A percentile compares a stretch with the other conserved stretches of the same genome.
Evolutionary conservation across 352 stramenopile genomes (phyloP).

Genomic region (Phytophthora pini): DNA sequence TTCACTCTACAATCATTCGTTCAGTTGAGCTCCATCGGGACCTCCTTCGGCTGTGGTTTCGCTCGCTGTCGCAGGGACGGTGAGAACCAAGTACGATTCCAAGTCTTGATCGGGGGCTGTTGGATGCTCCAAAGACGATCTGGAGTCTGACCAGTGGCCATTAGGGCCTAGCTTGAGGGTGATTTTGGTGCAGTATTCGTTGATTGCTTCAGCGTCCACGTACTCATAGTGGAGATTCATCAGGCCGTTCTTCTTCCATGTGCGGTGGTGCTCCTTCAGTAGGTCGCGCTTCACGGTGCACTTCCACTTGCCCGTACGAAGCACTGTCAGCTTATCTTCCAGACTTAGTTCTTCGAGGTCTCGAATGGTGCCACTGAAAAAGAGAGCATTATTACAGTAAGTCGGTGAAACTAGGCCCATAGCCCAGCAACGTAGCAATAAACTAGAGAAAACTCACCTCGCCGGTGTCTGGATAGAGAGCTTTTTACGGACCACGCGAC

Average conservation of each 20-base stretch:
- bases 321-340: constrained; percentile 45
- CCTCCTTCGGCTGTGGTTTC: not conserved
- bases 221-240: constrained; percentile 52
- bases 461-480: constrained; percentile 44
- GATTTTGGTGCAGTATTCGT: constrained; percentile 56
- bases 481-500: constrained; percentile 58
- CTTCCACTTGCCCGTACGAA: constrained; percentile 57
- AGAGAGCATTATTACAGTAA: not conserved
- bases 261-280: constrained; percentile 59
- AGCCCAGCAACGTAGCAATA: not conserved
- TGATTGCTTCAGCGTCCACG: constrained; percentile 48
- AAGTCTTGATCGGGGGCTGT: constrained; percentile 19
- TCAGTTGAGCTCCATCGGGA: not conserved
- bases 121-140: constrained; percentile 48
- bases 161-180: constrained; percentile 50
- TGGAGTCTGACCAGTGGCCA: constrained; percentile 60
- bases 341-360: constrained; percentile 56
- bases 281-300: constrained; percentile 62
- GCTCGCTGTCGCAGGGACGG: constrained; percentile 4
- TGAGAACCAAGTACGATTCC: constrained; percentile 12
- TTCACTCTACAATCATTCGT: not conserved
- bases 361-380: constrained; percentile 50
- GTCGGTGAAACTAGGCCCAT: not conserved
- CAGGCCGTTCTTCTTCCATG: constrained; percentile 64
- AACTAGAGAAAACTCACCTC: constrained; percentile 23